These are phyloP conservation scores for Phytophthora tentaculata DNA, from an alignment of 352 stramenopile species.

Conservation along the genomic window DNA sequence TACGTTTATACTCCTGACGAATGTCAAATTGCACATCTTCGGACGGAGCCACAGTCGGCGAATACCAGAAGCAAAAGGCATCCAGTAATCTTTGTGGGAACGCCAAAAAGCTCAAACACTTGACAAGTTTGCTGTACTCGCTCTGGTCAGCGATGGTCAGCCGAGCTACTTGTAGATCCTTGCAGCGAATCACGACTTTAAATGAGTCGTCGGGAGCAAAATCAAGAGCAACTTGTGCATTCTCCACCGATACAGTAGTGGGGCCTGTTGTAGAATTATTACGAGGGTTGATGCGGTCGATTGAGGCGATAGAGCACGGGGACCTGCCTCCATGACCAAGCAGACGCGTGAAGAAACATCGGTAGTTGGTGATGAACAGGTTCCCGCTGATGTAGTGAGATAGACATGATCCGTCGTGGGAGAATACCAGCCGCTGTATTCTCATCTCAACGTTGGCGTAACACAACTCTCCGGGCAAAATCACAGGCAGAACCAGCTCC, in stretches of 20 bases:
- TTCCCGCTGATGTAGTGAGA: slow-evolving; percentile 78
- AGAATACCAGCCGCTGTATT: slow-evolving; percentile 64
- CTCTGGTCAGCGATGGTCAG: slow-evolving; percentile 74
- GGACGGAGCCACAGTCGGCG: slow-evolving; percentile 69
- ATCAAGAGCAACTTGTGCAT: slow-evolving; percentile 65
- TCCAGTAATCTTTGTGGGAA: slow-evolving; percentile 79
- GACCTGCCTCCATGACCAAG: slow-evolving; percentile 61
- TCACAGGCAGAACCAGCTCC: slow-evolving; percentile 34
- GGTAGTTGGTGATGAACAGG: slow-evolving; percentile 87
- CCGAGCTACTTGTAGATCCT: slow-evolving; percentile 72
- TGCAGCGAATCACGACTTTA: slow-evolving; percentile 81
- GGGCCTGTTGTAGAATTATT: slow-evolving; percentile 30
- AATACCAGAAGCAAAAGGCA: slow-evolving; percentile 86
- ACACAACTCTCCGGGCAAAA: slow-evolving; percentile 78
- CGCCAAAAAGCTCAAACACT: slow-evolving; percentile 76
- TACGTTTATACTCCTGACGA: slow-evolving; percentile 77
- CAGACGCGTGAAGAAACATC: slow-evolving; percentile 75
- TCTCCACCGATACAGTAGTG: slow-evolving; percentile 47
- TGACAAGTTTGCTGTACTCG: slow-evolving; percentile 81
- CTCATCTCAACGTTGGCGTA: slow-evolving; percentile 82
- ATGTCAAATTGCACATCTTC: slow-evolving; percentile 85
- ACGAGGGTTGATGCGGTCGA: slow-evolving; percentile 62
- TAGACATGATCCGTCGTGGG: slow-evolving; percentile 70
- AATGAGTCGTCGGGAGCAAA: slow-evolving; percentile 61
- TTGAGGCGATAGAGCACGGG: slow-evolving; percentile 76